Evolutionary conservation across 371 early-diverging fungal genomes (phyloP), one percentile per base, ranked within the genome.

Genomic region (Ordospora pajunii): DNA sequence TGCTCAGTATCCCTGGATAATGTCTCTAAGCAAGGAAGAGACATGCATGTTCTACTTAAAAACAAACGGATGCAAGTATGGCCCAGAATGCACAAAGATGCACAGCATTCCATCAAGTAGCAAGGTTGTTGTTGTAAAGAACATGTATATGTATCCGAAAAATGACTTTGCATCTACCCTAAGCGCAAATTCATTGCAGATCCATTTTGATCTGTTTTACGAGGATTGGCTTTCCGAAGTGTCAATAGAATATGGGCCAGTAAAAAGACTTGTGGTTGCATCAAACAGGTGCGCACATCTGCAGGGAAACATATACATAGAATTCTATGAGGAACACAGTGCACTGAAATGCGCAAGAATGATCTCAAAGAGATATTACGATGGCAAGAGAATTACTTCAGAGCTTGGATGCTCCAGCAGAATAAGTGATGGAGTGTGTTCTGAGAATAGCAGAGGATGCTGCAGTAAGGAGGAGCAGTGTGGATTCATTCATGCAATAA

Each of bases 271-370:
- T 89, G 89, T 90, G 67, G 90, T 94, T 17, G 94, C 94, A 82
- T 94, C 94, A 84, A 96, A 96, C 82, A 90, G 92, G n/a, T 94
- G 93, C 37, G 93, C 93, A 80, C 97, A 96, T 80, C 87, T 96
- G 51, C 89, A 94, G 19, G 82, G 82, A 11, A 84, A 95, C 80
- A 93, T 96, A n/a, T 96, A 95, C 84, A 91, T 90, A 64, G 88
- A 91, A 78, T 96, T 87, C 83, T 87, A 88, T 65, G 88, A 88
- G 75, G 95, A 94, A 84, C 91, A 91, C 77, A 91, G 92, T 64
- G 95, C 97, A 0, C 89, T 89, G 42, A 91, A 90, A 58, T 93
- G 93, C 0, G 91, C 91, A 1, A 90, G 90, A 46, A 88, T 85
- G 76, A 85, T 96, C 40, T 93, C 94, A 84, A 89, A 91, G 79